phyloP scores from a whole-genome alignment of 1,284 basidiomycete species.

The Kalmanozyma brasiliensis region DNA sequence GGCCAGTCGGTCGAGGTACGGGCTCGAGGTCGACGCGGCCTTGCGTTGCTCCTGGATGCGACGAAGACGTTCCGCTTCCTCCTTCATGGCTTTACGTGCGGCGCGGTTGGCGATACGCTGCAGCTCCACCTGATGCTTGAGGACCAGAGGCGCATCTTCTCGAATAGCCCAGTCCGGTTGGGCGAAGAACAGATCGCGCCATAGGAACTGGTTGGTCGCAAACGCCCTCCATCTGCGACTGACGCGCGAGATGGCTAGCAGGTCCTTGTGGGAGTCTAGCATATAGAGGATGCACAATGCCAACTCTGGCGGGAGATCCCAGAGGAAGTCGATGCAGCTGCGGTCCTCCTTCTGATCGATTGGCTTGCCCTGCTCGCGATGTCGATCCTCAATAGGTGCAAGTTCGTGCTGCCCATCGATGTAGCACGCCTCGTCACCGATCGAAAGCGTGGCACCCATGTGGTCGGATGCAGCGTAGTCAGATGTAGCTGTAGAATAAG shows the following conservation, averaged over 20 bases:
- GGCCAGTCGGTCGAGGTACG: slow-evolving; percentile 22
- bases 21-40: slow-evolving; percentile 12
- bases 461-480: slow-evolving; percentile 23
- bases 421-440: slow-evolving; percentile 27
- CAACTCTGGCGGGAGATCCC: slow-evolving; percentile 44
- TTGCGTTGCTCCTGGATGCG: slow-evolving; percentile 18
- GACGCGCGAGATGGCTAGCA: slow-evolving; percentile 32
- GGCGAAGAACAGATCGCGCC: slow-evolving; percentile 46
- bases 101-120: slow-evolving; percentile 17
- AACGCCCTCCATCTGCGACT: slow-evolving; percentile 36
- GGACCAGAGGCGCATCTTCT: slow-evolving; percentile 42
- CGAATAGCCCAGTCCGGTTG: slow-evolving; percentile 50
- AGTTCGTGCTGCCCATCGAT: slow-evolving; percentile 21
- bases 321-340: slow-evolving; percentile 46
- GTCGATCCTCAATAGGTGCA: neutral
- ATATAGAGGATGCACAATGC: slow-evolving; percentile 41
- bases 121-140: slow-evolving; percentile 35
- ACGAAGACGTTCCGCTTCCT: slow-evolving; percentile 22
- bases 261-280: slow-evolving; percentile 27
- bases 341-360: neutral
- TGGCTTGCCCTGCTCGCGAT: neutral
- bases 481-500: slow-evolving; percentile 10
- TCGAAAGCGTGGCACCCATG: slow-evolving; percentile 2
- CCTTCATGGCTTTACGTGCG: slow-evolving; percentile 8
- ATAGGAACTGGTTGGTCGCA: slow-evolving; percentile 39